Evolutionary conservation across 805 yeast genomes (phyloP).

Genomic region (Wickerhamomyces bovis): DNA sequence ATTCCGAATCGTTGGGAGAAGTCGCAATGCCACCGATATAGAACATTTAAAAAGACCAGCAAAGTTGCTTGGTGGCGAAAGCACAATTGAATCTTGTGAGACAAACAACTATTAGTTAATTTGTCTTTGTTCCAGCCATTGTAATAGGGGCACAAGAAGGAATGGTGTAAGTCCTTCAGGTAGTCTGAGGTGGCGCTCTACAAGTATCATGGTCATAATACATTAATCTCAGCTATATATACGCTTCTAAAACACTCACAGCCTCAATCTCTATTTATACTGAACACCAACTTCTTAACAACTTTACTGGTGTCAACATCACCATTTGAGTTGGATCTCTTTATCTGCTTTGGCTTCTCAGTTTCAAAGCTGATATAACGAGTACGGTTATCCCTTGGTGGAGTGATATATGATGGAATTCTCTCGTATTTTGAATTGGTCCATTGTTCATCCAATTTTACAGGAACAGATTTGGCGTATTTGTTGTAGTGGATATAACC

Average conservation of each 20-base stretch:
- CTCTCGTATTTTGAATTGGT: constrained; percentile 3
- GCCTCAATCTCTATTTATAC: constrained; percentile 16
- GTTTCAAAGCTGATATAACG: constrained; percentile 17
- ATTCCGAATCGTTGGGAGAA: too few relatives aligned
- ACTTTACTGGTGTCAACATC: constrained; percentile 16
- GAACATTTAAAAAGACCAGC: too few relatives aligned
- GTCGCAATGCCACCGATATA: too few relatives aligned
- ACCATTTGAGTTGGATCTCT: constrained; percentile 18
- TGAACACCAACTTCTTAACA: constrained; percentile 21
- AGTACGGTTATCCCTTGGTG: constrained; percentile 19
- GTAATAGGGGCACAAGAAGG: too few relatives aligned
- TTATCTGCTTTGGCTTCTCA: constrained; percentile 9
- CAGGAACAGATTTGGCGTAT: not conserved
- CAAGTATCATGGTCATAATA: not conserved
- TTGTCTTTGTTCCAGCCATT: too few relatives aligned
- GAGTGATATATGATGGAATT: constrained; percentile 22
- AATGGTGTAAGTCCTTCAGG: too few relatives aligned
- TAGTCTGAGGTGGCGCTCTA: not conserved
- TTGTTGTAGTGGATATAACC: constrained; percentile 15
- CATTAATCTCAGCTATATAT: not conserved
- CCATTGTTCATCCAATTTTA: constrained; percentile 17
- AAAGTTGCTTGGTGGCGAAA: too few relatives aligned
- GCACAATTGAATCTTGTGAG: too few relatives aligned
- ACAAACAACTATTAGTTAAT: too few relatives aligned
- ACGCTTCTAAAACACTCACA: not conserved